Base-by-base conservation (phyloP, 768 basidiomycete species). In the Cystofilobasidium macerans region DNA sequence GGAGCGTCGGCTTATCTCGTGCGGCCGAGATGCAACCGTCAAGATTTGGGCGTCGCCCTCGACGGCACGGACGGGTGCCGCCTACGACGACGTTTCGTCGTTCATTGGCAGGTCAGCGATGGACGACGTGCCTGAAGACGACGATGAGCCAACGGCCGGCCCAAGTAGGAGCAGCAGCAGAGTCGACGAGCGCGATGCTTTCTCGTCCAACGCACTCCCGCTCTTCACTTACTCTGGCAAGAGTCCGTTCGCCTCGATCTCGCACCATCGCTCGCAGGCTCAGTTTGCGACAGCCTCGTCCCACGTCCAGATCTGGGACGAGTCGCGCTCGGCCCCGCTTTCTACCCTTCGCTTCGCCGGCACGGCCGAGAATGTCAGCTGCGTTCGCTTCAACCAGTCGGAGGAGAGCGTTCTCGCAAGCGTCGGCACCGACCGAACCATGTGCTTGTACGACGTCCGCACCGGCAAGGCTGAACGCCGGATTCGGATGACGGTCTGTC, bases 281-380 rank as follows among this genome's bases (percentile, higher is more conserved):
- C 76, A 91, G 5, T 99, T 99, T 71, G 94, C 92, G 0, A 93
- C 94, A 0, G 92, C 91, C 2, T 94, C 91, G 0, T 89, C 86
- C 71, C 82, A 83, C 57, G 92, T 99, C 9, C 94, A 98, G 75
- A 82, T 99, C 70, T 99, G 95, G 95, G 95, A 99, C 71, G 91
- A 97, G 76, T 93, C 86, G 42, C 90, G 90, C 88, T 90, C 63
- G n/a, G 84, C 88, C 2, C 85, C 91, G 14, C 79, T 95, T 56
- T 89, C 88, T 22, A 88, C 91, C 67, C 81, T 95, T 64, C 86
- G 86, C 2, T 93, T 92, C 74, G 85, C 89, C 9, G 86, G 84
- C 28, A 86, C 89, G 28, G 84, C 85, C 11, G 94, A 98, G 79
- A 93, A 90, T 0, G 84, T 98, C 48, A 85, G 86, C 12, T 81